Evolutionary conservation across 176 grass and related monocot genomes (phyloP).

Genomic region (Rhynchospora tenuis): DNA sequence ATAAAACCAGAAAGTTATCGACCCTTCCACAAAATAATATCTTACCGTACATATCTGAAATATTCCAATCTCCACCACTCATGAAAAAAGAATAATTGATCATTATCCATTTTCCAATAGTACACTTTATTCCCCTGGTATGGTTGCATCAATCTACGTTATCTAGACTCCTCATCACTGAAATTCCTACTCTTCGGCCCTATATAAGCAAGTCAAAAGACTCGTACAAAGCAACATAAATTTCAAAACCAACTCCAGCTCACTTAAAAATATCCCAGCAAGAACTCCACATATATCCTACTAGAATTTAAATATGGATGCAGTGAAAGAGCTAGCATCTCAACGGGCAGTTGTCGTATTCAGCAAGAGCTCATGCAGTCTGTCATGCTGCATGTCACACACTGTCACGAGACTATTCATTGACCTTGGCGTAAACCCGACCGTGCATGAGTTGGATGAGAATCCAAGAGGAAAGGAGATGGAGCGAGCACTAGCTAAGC

Average conservation of each 20-base stretch:
- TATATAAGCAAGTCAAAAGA: slow-evolving; percentile 1
- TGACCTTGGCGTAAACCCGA: slow-evolving; percentile 42
- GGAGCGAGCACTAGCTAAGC: slow-evolving; percentile 32
- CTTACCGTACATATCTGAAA: slow-evolving; percentile 10
- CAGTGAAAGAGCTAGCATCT: slow-evolving; percentile 52
- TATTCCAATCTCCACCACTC: slow-evolving; percentile 2
- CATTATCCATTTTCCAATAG: neutral
- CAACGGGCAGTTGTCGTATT: slow-evolving; percentile 76
- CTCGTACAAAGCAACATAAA: neutral
- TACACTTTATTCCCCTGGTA: slow-evolving; percentile 2
- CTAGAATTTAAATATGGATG: slow-evolving; percentile 20
- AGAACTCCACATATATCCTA: neutral
- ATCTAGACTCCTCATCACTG: neutral
- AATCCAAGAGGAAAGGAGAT: slow-evolving; percentile 33
- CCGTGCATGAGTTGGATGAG: slow-evolving; percentile 45
- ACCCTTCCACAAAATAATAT: neutral
- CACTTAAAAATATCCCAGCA: neutral
- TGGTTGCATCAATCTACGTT: neutral
- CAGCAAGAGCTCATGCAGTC: slow-evolving; percentile 83
- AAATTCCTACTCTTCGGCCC: neutral
- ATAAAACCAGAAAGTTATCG: neutral
- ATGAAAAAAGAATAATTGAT: neutral
- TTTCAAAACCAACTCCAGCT: neutral
- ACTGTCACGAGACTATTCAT: slow-evolving; percentile 42
- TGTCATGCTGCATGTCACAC: slow-evolving; percentile 97